Base-by-base conservation (phyloP, 306 rosid species). In the Cucurbita moschata region DNA sequence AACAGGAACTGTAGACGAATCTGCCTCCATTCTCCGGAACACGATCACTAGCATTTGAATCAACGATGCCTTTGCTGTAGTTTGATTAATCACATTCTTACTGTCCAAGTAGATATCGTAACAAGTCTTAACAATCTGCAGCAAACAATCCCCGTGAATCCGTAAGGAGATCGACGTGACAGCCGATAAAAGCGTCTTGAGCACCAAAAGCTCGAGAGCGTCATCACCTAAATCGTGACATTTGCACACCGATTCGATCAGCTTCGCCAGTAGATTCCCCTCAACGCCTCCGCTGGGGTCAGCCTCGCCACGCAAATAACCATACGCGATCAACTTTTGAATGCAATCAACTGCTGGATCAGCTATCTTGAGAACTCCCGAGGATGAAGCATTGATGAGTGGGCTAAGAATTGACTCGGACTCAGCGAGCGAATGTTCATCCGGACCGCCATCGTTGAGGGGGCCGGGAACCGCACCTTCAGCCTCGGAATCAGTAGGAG, bases 1-100 rank as follows among this genome's bases (percentile, higher is more conserved):
- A 84, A 95, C 73, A 0, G 97, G 99, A 37, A 91, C 96, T 0
- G 99, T 89, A 38, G 97, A 91, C 4, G 99, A 95, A 68, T 95
- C 99, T 0, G 99, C 99, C 79, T 95, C 99, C 99, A 95, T 95
- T 81, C 99, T 85, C 77, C 96, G 80, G 79, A 95, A 95, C 83
- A 95, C 99, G 40, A 95, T 95, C 79, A 95, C 96, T 73, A 95
- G 75, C 97, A 95, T 95, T 78, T 95, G 99, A 82, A 95, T 82
- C 90, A 95, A 46, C 6, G 99, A 95, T 1, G 99, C 99, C 69
- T 95, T 95, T 1, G 99, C 99, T 16, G 99, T 95, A 4, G 93
- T 95, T 74, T 95, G 99, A 80, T 95, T 95, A 77, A 95, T 97
- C 77, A 89, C 65, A 60, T 89, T 89, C 75, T 91, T 95, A 76